Evolutionary conservation across 2,329 filamentous ascomycete species (phyloP).

Genomic region (Cladosporium oxysporum): DNA sequence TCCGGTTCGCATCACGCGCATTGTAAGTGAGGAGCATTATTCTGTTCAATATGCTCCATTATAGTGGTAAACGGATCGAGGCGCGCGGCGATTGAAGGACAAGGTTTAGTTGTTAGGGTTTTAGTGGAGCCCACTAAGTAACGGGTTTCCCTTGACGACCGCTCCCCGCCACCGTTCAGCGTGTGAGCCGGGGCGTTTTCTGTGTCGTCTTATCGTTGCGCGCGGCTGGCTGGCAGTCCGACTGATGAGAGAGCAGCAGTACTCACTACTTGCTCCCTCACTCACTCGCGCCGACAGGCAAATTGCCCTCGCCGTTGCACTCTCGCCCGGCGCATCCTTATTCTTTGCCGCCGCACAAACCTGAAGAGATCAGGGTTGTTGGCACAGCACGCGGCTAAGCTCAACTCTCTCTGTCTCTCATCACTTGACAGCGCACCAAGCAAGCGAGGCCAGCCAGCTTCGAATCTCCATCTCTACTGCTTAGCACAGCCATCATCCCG

Average conservation of each 20-base stretch:
- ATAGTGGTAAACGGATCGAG: background rate
- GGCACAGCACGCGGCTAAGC: background rate
- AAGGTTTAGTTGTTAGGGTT: background rate
- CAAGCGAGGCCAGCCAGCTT: constrained; percentile 1
- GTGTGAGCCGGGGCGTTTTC: background rate
- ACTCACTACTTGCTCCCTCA: background rate
- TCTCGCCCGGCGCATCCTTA: constrained; percentile 1
- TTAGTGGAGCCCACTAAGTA: background rate
- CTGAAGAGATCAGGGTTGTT: constrained; percentile 9
- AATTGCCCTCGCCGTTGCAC: background rate
- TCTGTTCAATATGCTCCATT: background rate
- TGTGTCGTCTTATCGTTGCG: constrained; percentile 1
- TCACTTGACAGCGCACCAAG: constrained; percentile 1
- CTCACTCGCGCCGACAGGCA: background rate
- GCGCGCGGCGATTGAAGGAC: constrained; percentile 3
- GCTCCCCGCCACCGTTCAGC: constrained; percentile 14
- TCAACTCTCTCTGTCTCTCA: background rate
- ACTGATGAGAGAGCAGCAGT: background rate
- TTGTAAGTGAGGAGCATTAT: background rate
- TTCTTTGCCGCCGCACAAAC: background rate
- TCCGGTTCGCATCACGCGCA: background rate
- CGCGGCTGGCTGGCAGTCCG: background rate
- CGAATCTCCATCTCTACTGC: background rate
- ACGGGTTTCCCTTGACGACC: constrained; percentile 14
- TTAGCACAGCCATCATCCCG: background rate